Conservation (phyloP, 2,329 filamentous ascomycete species). For the Xylaria sp. region DNA sequence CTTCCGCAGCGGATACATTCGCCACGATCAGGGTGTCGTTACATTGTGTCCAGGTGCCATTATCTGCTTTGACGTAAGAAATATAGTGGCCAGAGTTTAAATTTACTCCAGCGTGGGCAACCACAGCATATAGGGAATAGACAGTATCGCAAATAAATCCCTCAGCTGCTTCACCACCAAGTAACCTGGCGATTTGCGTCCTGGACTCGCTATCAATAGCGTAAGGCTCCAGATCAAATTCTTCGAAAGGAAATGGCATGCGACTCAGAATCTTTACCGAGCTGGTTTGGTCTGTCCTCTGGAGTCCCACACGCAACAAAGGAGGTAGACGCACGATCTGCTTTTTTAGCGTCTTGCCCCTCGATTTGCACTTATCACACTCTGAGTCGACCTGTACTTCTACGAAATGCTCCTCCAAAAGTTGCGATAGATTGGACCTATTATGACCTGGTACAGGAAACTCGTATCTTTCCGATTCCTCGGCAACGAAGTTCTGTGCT, state of each 20-base stretch:
- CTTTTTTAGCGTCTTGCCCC: conserved; percentile 23
- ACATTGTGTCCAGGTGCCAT: conserved; percentile 61
- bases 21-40: conserved; percentile 52
- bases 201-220: conserved; percentile 31
- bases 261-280: conserved; percentile 74
- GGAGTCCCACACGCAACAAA: conserved; percentile 75
- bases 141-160: conserved; percentile 57
- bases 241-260: conserved; percentile 80
- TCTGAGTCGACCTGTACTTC: conserved; percentile 5
- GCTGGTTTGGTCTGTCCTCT: conserved; percentile 46
- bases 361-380: conserved; percentile 28
- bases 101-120: conserved; percentile 76
- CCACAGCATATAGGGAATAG: conserved; percentile 89
- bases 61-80: conserved; percentile 69
- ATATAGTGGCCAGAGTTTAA: conserved; percentile 84
- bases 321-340: conserved; percentile 57
- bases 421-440: conserved; percentile 10
- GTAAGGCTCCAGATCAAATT: conserved; percentile 65
- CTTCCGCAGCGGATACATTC: fast-evolving
- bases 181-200: conserved; percentile 28
- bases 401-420: conserved; percentile 15
- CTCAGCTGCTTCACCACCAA: conserved; percentile 59
- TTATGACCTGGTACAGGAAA: conserved; percentile 16
- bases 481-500: conserved; percentile 15
- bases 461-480: conserved; percentile 24